phyloP scores from a whole-genome alignment of 2,329 filamentous ascomycete genomes.

The Calonectria hawksworthii region DNA sequence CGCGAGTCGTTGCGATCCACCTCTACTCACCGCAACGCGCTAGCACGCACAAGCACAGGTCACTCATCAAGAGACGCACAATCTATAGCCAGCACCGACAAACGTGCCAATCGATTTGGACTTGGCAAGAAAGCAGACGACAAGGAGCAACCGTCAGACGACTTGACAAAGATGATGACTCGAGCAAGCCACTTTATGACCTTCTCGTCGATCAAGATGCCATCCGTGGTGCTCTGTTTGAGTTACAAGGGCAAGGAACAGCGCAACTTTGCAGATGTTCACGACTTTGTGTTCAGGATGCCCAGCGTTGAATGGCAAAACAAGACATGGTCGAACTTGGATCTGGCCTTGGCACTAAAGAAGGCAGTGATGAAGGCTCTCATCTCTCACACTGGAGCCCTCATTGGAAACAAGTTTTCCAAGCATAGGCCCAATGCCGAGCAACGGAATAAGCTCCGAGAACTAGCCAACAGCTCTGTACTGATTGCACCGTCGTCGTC shows the following conservation, averaged over 20 bases:
- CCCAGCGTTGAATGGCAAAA: constrained; percentile 96
- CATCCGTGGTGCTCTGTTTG: constrained; percentile 93
- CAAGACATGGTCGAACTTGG: constrained; percentile 99
- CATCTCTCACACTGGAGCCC: constrained; percentile 94
- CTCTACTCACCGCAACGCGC: constrained; percentile 60
- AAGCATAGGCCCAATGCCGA: constrained; percentile 86
- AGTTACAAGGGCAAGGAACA: constrained; percentile 97
- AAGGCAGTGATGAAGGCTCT: constrained; percentile 94
- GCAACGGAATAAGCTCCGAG: constrained; percentile 83
- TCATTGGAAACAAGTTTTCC: constrained; percentile 97
- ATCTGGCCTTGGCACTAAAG: constrained; percentile 92
- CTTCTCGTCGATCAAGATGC: constrained; percentile 93
- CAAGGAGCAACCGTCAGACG: constrained; percentile 78
- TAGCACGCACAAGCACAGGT: constrained; percentile 61
- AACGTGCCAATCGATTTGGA: constrained; percentile 67
- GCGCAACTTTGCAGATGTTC: constrained; percentile 95
- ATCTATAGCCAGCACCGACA: constrained; percentile 55
- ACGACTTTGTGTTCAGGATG: constrained; percentile 97
- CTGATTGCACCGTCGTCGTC: constrained; percentile 66
- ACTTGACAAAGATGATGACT: constrained; percentile 95
- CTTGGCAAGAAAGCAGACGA: constrained; percentile 63
- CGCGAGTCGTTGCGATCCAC: constrained; percentile 67
- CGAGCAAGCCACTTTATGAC: constrained; percentile 98
- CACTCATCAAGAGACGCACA: constrained; percentile 57
- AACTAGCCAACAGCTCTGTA: constrained; percentile 84